Conservation (phyloP, 1,284 basidiomycete species). For the Pholiota adiposa region DNA sequence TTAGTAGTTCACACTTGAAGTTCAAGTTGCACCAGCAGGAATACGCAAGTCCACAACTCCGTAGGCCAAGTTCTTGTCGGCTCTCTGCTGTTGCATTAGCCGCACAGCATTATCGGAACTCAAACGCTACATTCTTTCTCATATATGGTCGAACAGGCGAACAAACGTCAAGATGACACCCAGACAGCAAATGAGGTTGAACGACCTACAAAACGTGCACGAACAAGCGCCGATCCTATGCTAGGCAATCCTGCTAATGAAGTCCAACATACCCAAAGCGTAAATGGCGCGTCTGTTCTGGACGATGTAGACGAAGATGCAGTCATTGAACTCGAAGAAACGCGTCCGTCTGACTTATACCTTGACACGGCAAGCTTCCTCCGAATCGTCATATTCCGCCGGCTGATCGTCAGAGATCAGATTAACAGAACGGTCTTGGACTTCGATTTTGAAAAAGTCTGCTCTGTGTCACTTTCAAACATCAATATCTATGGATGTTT, state of each 20-base stretch:
- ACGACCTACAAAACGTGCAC: constrained; percentile 49
- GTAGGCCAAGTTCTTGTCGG: background rate
- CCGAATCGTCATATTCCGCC: constrained; percentile 1
- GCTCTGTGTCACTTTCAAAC: constrained; percentile 94
- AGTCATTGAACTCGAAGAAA: constrained; percentile 40
- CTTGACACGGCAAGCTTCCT: constrained; percentile 82
- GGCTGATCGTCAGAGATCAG: constrained; percentile 44
- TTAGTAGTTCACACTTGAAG: background rate
- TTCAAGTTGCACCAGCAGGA: background rate
- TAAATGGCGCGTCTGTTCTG: constrained; percentile 29
- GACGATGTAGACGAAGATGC: constrained; percentile 55
- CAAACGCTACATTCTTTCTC: background rate
- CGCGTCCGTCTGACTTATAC: constrained; percentile 85
- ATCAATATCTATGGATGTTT: constrained; percentile 99
- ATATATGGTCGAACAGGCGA: constrained; percentile 23
- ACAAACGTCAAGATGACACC: constrained; percentile 23
- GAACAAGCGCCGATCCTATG: constrained; percentile 29
- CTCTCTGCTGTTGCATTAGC: background rate
- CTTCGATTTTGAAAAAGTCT: constrained; percentile 99
- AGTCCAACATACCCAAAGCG: constrained; percentile 26
- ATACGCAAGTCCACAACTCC: background rate
- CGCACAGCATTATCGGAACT: background rate
- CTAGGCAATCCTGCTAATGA: background rate
- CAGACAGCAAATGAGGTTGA: constrained; percentile 24
- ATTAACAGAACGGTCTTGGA: constrained; percentile 90